Conservation (phyloP, 495 filamentous ascomycete genomes). For the Tuber indicum region DNA sequence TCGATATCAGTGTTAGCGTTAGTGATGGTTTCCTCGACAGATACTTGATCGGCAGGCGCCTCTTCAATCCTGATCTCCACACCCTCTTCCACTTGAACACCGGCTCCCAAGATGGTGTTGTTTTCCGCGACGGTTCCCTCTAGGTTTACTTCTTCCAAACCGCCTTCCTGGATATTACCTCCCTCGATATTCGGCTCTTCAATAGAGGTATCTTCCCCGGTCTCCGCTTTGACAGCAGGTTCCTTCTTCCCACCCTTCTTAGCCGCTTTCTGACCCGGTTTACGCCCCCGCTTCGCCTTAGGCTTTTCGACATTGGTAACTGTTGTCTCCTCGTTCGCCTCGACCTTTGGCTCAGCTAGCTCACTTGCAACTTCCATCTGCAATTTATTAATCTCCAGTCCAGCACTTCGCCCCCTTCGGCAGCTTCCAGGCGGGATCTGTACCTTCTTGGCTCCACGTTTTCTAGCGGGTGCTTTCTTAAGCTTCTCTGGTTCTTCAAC, state of each 20-base stretch:
- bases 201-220: neutral
- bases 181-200: neutral
- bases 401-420: neutral
- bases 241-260: neutral
- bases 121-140: neutral
- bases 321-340: neutral
- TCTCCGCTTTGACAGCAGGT: neutral
- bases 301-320: neutral
- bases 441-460: constrained; percentile 4
- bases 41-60: neutral
- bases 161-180: neutral
- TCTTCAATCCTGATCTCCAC: neutral
- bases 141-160: neutral
- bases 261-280: neutral
- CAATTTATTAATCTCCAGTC: neutral
- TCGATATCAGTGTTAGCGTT: neutral
- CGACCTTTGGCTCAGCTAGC: neutral
- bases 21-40: neutral
- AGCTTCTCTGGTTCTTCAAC: neutral
- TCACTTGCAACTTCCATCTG: neutral
- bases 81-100: neutral
- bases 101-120: neutral
- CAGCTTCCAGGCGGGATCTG: neutral
- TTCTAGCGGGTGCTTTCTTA: neutral
- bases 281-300: constrained; percentile 1